A percentile compares a stretch with the other conserved stretches of the same genome.
phyloP scores from a whole-genome alignment of 768 basidiomycete genomes.

The Termitomyces sp. region DNA sequence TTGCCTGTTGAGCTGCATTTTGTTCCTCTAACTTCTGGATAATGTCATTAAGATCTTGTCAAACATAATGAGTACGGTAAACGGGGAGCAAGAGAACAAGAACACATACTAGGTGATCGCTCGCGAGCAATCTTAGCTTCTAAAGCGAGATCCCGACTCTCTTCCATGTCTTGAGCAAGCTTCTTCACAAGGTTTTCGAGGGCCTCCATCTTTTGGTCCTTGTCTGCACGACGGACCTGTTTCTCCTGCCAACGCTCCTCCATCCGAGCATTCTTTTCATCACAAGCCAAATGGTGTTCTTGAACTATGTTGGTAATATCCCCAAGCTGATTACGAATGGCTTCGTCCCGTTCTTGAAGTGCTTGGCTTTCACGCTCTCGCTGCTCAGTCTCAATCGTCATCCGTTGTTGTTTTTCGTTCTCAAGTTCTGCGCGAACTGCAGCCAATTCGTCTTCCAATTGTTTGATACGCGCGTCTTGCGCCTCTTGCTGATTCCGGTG shows the following conservation, averaged over 20 bases:
- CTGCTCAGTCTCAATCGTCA: constrained; percentile 55
- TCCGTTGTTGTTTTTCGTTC: constrained; percentile 50
- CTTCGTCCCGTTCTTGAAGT: constrained; percentile 53
- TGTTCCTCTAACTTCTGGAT: constrained; percentile 54
- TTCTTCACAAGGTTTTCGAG: constrained; percentile 57
- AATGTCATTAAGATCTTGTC: constrained; percentile 50
- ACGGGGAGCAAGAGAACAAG: neutral
- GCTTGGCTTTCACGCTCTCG: constrained; percentile 56
- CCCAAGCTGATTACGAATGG: constrained; percentile 49
- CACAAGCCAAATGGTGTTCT: constrained; percentile 54
- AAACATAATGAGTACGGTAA: neutral
- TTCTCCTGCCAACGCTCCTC: constrained; percentile 66
- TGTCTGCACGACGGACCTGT: constrained; percentile 46
- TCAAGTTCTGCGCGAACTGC: constrained; percentile 54
- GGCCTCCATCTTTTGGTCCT: constrained; percentile 51
- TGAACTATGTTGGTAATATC: constrained; percentile 74
- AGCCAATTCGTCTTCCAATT: constrained; percentile 59
- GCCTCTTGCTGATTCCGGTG: constrained; percentile 40
- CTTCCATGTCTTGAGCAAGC: constrained; percentile 50
- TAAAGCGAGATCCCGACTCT: constrained; percentile 43
- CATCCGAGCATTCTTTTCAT: constrained; percentile 51
- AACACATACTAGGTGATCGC: constrained; percentile 44
- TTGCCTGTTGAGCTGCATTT: constrained; percentile 52
- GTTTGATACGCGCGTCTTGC: constrained; percentile 47
- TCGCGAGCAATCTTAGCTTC: constrained; percentile 49